Conservation (phyloP, 805 yeast species). For the Metschnikowia reukaufii region DNA sequence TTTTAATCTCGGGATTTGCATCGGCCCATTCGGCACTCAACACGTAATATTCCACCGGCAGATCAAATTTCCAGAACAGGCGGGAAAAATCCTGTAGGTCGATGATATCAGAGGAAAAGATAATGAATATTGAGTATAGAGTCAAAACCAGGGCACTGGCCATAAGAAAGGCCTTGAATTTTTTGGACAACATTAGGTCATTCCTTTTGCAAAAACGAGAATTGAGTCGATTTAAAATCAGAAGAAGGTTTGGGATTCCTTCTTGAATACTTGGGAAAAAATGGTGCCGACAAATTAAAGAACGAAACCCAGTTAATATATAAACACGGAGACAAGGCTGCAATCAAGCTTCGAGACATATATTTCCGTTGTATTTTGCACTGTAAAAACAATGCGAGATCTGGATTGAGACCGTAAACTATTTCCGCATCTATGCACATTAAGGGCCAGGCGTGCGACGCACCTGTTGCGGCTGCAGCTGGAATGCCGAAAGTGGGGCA, state of each 20-base stretch:
- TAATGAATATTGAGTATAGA: background rate
- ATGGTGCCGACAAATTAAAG: too few relatives aligned
- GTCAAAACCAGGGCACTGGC: conserved; percentile 4
- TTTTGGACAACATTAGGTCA: conserved; percentile 2
- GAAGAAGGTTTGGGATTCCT: too few relatives aligned
- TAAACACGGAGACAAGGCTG: too few relatives aligned
- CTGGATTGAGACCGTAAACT: background rate
- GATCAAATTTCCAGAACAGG: conserved; percentile 9
- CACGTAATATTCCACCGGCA: conserved; percentile 10
- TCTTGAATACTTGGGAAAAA: too few relatives aligned
- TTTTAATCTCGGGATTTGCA: background rate
- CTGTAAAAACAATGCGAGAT: too few relatives aligned
- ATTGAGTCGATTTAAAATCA: background rate
- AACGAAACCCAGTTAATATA: too few relatives aligned
- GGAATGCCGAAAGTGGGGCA: too few relatives aligned
- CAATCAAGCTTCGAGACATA: too few relatives aligned
- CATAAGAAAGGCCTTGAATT: background rate
- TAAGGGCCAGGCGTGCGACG: too few relatives aligned
- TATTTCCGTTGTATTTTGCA: too few relatives aligned
- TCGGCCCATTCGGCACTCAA: conserved; percentile 12
- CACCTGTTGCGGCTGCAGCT: too few relatives aligned
- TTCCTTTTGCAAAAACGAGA: background rate
- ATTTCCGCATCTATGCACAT: too few relatives aligned
- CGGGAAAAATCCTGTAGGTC: background rate
- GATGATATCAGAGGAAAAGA: background rate